Evolutionary conservation across 495 filamentous ascomycete species (phyloP).

Genomic region (Penicillium simplicissimum): DNA sequence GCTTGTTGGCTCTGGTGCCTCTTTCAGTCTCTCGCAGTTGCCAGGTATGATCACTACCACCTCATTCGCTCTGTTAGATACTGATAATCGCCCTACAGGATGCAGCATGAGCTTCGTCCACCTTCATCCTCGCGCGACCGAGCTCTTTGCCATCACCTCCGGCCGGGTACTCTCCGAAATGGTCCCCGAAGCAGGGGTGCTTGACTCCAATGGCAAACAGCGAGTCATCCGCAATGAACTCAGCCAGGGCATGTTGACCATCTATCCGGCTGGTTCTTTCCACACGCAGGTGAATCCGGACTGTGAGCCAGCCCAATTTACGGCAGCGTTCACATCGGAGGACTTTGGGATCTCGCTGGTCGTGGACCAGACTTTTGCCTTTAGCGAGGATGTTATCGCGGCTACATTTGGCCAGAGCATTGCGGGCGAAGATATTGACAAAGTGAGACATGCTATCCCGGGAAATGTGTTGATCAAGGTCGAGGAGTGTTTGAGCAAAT

Average conservation of each 20-base stretch:
- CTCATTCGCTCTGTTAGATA: too few species aligned
- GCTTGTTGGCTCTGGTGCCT: neutral
- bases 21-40: neutral
- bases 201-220: neutral
- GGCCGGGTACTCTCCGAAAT: neutral
- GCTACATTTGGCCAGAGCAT: neutral
- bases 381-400: constrained; percentile 2
- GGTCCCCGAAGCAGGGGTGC: neutral
- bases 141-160: neutral
- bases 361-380: neutral
- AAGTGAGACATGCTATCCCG: neutral
- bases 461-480: neutral
- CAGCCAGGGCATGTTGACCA: constrained; percentile 45
- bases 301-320: constrained; percentile 32
- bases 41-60: neutral
- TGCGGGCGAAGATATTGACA: constrained; percentile 1
- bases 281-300: constrained; percentile 54
- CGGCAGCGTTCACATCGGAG: constrained; percentile 25
- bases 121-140: neutral
- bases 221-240: constrained; percentile 31
- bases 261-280: constrained; percentile 48
- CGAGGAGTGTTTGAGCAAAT: constrained; percentile 1
- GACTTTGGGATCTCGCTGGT: neutral
- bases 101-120: neutral
- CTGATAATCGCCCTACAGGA: neutral